Evolutionary conservation across 768 basidiomycete species (phyloP).

Genomic region (Leccinellum luteum): DNA sequence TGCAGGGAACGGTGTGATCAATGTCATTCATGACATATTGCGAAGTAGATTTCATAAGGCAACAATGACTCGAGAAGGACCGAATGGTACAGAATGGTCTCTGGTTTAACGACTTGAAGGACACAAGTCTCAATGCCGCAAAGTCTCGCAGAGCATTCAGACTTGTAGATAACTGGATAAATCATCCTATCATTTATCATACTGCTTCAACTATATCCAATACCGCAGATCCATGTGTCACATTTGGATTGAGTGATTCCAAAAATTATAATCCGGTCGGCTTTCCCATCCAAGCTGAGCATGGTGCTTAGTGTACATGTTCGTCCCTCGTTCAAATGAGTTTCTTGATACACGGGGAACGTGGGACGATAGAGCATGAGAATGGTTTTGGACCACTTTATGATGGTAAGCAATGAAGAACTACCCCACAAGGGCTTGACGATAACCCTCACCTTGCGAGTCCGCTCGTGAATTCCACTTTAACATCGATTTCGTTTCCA

Average conservation of each 20-base stretch:
- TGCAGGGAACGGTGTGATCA: no score
- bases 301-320: neutral
- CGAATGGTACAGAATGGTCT: no score
- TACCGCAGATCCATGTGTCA: neutral
- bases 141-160: no score
- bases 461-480: constrained; percentile 24
- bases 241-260: neutral
- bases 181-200: no score
- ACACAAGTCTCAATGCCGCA: no score
- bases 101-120: no score
- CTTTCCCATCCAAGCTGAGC: neutral
- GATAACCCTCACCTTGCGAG: constrained; percentile 13
- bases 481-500: constrained; percentile 31
- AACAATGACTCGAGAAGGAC: no score
- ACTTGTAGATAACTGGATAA: no score
- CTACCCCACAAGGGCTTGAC: neutral
- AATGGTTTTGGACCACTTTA: constrained; percentile 26
- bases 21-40: no score
- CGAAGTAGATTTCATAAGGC: no score
- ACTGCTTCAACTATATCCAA: constrained; percentile 3
- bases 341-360: constrained; percentile 10
- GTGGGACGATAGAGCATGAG: constrained; percentile 18
- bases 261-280: neutral
- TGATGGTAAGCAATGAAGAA: constrained; percentile 1
- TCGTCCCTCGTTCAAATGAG: constrained; percentile 16